phyloP scores from a whole-genome alignment of 2,329 filamentous ascomycete species.

The Pseudogymnoascus sp. region DNA sequence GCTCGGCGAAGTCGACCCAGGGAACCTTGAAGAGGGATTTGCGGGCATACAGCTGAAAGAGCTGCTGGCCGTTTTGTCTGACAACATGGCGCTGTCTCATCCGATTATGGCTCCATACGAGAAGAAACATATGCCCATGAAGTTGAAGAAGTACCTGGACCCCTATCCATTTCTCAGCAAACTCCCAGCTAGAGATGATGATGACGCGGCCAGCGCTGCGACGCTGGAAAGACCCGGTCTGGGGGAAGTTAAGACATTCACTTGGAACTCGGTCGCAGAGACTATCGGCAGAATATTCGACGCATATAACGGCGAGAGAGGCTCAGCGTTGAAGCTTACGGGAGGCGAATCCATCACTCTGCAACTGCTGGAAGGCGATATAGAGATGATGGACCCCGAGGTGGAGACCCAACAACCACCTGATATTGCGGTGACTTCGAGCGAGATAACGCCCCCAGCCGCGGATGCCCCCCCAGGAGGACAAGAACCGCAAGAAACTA shows the following conservation, averaged over 20 bases:
- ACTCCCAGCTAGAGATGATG: background rate
- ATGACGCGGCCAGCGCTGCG: background rate
- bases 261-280: conserved; percentile 24
- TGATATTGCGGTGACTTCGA: background rate
- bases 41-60: conserved; percentile 54
- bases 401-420: background rate
- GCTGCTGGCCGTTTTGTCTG: conserved; percentile 43
- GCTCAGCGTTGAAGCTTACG: background rate
- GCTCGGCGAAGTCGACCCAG: conserved; percentile 51
- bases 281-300: conserved; percentile 18
- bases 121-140: conserved; percentile 40
- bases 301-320: background rate
- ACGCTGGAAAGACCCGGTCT: background rate
- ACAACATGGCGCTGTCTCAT: conserved; percentile 49
- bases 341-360: conserved; percentile 15
- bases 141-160: conserved; percentile 47
- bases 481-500: background rate
- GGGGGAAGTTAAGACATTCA: conserved; percentile 12
- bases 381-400: conserved; percentile 7
- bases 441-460: background rate
- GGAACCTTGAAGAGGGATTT: conserved; percentile 53
- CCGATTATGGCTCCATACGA: conserved; percentile 51
- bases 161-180: conserved; percentile 47
- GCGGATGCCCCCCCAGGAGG: background rate
- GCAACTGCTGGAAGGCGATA: conserved; percentile 16